phyloP scores from a whole-genome alignment of 2,329 filamentous ascomycete genomes.

The Trichothecium sympodiale region DNA sequence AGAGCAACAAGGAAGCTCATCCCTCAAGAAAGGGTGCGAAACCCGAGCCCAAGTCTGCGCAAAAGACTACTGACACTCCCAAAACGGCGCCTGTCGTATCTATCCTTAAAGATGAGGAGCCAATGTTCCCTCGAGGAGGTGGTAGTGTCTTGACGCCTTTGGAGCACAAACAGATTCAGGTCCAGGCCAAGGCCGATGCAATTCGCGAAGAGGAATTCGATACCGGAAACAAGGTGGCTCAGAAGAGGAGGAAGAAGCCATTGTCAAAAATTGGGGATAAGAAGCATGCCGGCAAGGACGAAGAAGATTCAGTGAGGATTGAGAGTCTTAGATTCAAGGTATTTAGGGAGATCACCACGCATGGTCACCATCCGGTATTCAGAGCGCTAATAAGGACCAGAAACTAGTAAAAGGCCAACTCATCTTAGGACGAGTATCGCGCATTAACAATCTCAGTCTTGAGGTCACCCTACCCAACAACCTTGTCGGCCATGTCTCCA shows the following conservation, averaged over 20 bases:
- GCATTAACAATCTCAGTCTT: constrained; percentile 70
- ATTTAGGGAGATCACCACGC: too few relatives aligned
- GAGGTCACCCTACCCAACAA: constrained; percentile 85
- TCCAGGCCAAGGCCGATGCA: constrained; percentile 86
- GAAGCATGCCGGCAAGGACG: constrained; percentile 34
- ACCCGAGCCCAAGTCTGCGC: constrained; percentile 11
- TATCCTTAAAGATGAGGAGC: constrained; percentile 64
- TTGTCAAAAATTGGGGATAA: constrained; percentile 35
- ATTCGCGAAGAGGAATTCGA: constrained; percentile 70
- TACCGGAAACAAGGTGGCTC: constrained; percentile 30
- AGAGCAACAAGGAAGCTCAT: constrained; percentile 28
- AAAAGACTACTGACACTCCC: constrained; percentile 17
- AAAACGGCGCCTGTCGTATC: constrained; percentile 28
- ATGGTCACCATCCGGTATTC: constrained; percentile 4
- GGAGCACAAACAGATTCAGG: constrained; percentile 92
- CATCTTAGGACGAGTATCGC: constrained; percentile 75
- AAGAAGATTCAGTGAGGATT: constrained; percentile 55
- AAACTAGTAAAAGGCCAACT: constrained; percentile 76
- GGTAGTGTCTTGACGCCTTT: constrained; percentile 83
- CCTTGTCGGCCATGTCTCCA: constrained; percentile 75
- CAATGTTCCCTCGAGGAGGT: constrained; percentile 84
- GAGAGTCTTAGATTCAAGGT: constrained; percentile 88
- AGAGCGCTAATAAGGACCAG: constrained; percentile 29
- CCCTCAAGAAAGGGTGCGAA: constrained; percentile 17
- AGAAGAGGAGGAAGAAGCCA: constrained; percentile 46